Conservation (phyloP, 2,329 filamentous ascomycete species). For the Trichophyton mentagrophytes region DNA sequence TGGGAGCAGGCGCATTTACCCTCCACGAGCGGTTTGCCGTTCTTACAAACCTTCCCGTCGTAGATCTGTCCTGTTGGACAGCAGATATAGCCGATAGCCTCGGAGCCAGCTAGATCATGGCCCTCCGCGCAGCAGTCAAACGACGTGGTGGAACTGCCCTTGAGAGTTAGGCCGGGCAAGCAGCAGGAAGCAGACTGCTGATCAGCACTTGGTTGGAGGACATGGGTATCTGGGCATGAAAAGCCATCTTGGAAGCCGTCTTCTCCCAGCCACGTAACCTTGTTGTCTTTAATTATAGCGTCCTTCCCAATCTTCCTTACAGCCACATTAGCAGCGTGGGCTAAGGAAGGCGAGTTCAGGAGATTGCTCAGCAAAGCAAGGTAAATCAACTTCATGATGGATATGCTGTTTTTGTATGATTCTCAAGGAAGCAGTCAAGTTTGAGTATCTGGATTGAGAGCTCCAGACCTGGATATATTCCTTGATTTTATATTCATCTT, state of each 20-base stretch:
- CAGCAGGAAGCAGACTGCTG: slow-evolving; percentile 1
- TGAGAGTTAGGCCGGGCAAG: not conserved
- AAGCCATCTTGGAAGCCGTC: not conserved
- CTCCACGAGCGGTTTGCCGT: not conserved
- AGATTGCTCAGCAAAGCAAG: not conserved
- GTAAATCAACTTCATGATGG: not conserved
- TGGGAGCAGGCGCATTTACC: not conserved
- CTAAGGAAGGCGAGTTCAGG: not conserved
- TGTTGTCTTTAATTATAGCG: not conserved
- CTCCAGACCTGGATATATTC: not conserved
- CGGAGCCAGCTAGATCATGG: slow-evolving; percentile 1
- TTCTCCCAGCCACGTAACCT: not conserved
- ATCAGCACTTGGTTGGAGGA: not conserved
- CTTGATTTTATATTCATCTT: not conserved
- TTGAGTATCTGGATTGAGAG: not conserved
- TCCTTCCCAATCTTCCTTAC: not conserved
- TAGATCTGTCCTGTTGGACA: not conserved
- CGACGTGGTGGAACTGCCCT: not conserved
- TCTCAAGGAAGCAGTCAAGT: not conserved
- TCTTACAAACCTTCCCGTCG: not conserved
- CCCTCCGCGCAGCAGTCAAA: slow-evolving; percentile 5
- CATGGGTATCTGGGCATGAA: slow-evolving; percentile 1
- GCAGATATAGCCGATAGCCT: slow-evolving; percentile 1
- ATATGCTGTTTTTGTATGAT: not conserved
- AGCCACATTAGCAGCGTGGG: not conserved